Base-by-base conservation (phyloP, 2,329 filamentous ascomycete genomes). In the Aspergillus melleus region DNA sequence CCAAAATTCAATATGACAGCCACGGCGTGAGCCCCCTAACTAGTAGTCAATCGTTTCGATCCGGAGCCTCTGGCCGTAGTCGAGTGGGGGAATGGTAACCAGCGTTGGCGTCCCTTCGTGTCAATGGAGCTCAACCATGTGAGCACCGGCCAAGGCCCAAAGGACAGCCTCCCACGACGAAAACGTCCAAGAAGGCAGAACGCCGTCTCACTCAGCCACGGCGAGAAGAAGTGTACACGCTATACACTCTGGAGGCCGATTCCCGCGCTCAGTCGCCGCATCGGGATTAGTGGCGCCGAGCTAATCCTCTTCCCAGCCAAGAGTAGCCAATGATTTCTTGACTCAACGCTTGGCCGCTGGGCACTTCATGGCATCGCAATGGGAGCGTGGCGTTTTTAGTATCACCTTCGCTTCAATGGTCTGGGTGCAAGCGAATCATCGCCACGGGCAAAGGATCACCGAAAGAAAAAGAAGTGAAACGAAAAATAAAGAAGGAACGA, bases 301-400 rank as follows among this genome's bases (percentile, higher is more conserved):
- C 53, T 49, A 55, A 49, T 16, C 16, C 36, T 19, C 4, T 20
- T 53, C 51, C 42, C 36, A 32, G 51, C 55, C 59, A 57, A 59
- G 53, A 52, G 46, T 19, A 54, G 51, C 58, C 52, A 57, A 62
- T 56, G 36, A 49, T 42, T 52, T 57, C 54, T 62, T 59, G 54
- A 52, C 26, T 57, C 12, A 39, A 39, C 20, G 44, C 55, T 61
- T 61, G 51, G 32, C 46, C 24, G 30, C 57, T 50, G 47, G 57
- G 57, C 57, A 26, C 39, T 19, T 42, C 52, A 6, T 42, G 36
- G 36, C 49, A 50, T 30, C 20, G 39, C 59, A 22, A n/a, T 29
- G 32, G 16, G 16, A 52, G 20, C 52, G 52, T 46, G 51, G 51
- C 51, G 51, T 24, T 53, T 42, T 53, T 29, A 36, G 32, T 36